Evolutionary conservation across 2,329 filamentous ascomycete genomes (phyloP).

Genomic region (Huntiella moniliformis): DNA sequence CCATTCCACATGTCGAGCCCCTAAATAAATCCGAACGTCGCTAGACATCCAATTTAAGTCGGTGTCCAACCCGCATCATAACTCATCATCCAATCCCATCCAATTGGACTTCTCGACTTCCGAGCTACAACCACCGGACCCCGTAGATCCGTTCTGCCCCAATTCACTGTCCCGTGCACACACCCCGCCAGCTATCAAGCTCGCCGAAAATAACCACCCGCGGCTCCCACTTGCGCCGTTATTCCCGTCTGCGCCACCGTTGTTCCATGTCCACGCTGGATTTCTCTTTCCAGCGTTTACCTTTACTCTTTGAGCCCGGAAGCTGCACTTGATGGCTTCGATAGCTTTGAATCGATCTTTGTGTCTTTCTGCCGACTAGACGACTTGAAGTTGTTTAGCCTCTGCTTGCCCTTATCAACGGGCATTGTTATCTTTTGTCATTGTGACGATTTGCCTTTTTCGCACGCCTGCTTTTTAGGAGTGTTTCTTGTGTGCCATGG

Average conservation of each 20-base stretch:
- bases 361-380: not conserved
- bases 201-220: not conserved
- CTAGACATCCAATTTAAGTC: too few species aligned
- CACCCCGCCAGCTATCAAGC: not conserved
- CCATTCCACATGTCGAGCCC: too few species aligned
- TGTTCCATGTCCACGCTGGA: constrained; percentile 10
- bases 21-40: too few species aligned
- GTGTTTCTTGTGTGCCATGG: constrained; percentile 12
- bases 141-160: not conserved
- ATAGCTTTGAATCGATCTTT: constrained; percentile 1
- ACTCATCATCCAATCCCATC: too few species aligned
- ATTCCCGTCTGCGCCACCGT: not conserved
- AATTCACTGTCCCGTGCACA: not conserved
- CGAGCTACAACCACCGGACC: not conserved
- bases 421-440: not conserved
- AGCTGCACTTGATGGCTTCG: constrained; percentile 10
- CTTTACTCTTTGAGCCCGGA: constrained; percentile 10
- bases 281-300: constrained; percentile 9
- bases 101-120: not conserved
- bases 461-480: constrained; percentile 3
- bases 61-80: too few species aligned
- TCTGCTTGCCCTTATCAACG: not conserved
- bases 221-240: not conserved
- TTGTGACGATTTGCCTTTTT: not conserved
- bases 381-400: not conserved